Conservation (phyloP, 208 protist species). For the Leishmania major region DNA sequence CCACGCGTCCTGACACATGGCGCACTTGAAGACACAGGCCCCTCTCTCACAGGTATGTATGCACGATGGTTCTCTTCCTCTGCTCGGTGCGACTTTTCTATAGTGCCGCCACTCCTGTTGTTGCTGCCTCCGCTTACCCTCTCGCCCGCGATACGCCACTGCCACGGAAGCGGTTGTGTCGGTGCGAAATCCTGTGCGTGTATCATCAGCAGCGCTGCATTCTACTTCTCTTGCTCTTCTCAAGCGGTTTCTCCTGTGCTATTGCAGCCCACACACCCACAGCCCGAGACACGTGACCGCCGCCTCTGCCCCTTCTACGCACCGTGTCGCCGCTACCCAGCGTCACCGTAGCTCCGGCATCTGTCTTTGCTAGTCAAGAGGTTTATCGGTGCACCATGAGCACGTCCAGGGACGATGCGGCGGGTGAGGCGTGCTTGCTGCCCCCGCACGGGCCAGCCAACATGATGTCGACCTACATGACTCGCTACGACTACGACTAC, state of each 20-base stretch:
- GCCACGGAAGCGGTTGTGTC: background rate
- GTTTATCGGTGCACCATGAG: background rate
- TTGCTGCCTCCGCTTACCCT: background rate
- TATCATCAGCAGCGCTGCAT: background rate
- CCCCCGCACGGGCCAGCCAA: constrained; percentile 67
- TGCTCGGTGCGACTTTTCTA: background rate
- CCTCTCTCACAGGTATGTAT: background rate
- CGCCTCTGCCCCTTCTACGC: background rate
- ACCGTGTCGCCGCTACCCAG: background rate
- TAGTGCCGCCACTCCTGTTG: background rate
- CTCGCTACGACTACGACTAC: constrained; percentile 90
- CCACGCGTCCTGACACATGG: background rate
- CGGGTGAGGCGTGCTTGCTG: constrained; percentile 10
- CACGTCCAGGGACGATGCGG: constrained; percentile 5
- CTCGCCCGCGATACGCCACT: background rate
- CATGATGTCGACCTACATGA: constrained; percentile 84
- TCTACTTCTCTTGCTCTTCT: background rate
- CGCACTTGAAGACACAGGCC: background rate
- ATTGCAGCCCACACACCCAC: background rate
- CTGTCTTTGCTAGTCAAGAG: background rate
- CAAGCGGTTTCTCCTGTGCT: background rate
- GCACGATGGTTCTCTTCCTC: background rate
- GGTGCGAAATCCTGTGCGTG: background rate
- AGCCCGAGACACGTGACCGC: background rate
- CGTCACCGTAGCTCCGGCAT: background rate